A percentile compares a stretch with the other conserved stretches of the same genome.
Evolutionary conservation across 345 rosid species (phyloP).

Genomic region (Luvunga scandens): DNA sequence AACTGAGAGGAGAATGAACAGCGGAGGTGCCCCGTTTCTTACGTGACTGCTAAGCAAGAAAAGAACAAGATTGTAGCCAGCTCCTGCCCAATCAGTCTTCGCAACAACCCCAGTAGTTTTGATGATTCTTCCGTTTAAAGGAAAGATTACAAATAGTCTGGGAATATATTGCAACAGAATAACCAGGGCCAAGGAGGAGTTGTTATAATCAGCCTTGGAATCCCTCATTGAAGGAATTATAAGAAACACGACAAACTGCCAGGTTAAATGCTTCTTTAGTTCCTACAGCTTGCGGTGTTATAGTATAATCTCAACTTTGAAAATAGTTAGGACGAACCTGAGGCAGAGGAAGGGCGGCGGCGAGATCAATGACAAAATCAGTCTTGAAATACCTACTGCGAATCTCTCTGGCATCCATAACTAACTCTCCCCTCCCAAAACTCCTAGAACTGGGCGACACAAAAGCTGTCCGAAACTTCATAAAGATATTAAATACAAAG

Average conservation of each 20-base stretch:
- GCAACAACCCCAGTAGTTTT: slow-evolving; percentile 70
- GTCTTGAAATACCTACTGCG: slow-evolving; percentile 57
- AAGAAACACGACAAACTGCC: slow-evolving; percentile 70
- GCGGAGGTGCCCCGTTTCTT: slow-evolving; percentile 6
- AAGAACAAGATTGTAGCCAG: slow-evolving; percentile 74
- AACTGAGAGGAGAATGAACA: not conserved
- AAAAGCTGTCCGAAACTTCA: slow-evolving; percentile 86
- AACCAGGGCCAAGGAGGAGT: slow-evolving; percentile 62
- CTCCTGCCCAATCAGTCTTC: slow-evolving; percentile 88
- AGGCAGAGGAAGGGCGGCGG: slow-evolving; percentile 83
- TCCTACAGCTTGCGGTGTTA: too few species aligned
- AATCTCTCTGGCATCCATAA: slow-evolving; percentile 73
- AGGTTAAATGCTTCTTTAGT: not conserved
- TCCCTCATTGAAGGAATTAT: slow-evolving; percentile 55
- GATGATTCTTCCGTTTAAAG: slow-evolving; percentile 63
- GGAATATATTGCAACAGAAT: slow-evolving; percentile 82
- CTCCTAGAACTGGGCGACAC: slow-evolving; percentile 71
- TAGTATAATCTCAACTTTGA: not conserved
- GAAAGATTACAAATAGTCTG: slow-evolving; percentile 69
- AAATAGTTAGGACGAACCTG: slow-evolving; percentile 36
- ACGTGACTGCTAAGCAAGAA: slow-evolving; percentile 84
- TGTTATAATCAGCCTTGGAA: slow-evolving; percentile 57
- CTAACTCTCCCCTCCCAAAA: slow-evolving; percentile 88
- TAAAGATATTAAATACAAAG: slow-evolving; percentile 55
- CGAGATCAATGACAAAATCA: slow-evolving; percentile 73